Evolutionary conservation across 768 basidiomycete genomes (phyloP), one percentile per base, ranked within the genome.

Genomic region (Coprinopsis strossmayeri): DNA sequence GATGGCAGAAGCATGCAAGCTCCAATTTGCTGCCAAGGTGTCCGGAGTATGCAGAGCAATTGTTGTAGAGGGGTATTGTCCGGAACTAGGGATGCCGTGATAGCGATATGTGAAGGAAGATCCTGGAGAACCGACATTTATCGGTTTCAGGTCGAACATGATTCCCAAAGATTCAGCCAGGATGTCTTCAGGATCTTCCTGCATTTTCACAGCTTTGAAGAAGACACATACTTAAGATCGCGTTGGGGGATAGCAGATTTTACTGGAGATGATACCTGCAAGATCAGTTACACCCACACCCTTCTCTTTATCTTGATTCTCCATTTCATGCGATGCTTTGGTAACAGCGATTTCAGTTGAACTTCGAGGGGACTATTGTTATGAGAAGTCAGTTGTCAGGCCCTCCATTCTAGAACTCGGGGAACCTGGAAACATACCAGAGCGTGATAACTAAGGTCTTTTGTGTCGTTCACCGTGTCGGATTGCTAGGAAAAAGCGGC

Each of bases 1-100:
- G 57, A 90, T 78, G 13, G 84, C 83, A 20, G 84, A 81, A 1
- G 87, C 88, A 50, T 91, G 87, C 2, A 90, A 63, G 1, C 77
- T 70, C 87, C 87, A 90, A 57, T 89, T 87, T 15, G 72, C 68
- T 18, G 82, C 67, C 10, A 74, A 66, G 10, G 86, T 82, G 57
- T 88, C 82, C 10, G 87, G 86, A 1, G 76, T 81, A 12, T 61
- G 59, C 35, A 87, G 63, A 0, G 69, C 67, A 43, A 87, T 70
- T 26, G 53, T 57, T 26, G 50, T 48, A 9, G 61, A 55, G 38
- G 57, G 24, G 45, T 51, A 51, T 57, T 35, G 52, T 37, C 10
- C 46, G 20, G 52, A 42, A 38, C 24, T 50, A 54, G 50, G 49
- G 49, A 46, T 54, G 53, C 5, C 50, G 60, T 57, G 60, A 51